Percentiles rank a stretch among this genome's conserved stretches.
Evolutionary conservation across 106 monocot species (phyloP).

Genomic region (Amphibolis antarctica): DNA sequence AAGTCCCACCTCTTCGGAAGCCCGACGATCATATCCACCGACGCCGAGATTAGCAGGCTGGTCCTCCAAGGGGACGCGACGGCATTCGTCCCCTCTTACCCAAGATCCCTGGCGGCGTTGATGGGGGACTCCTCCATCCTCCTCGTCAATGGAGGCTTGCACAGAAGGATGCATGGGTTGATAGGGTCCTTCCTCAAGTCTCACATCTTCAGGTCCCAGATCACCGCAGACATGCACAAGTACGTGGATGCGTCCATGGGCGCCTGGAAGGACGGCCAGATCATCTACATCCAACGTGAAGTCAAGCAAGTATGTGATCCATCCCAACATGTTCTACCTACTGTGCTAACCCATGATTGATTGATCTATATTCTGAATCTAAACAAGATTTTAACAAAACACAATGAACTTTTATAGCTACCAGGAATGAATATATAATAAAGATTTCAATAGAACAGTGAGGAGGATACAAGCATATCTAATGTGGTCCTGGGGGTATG

Average conservation of each 20-base stretch:
- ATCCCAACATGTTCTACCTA: too few relatives aligned
- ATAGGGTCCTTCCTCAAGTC: conserved; percentile 81
- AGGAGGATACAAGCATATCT: background rate
- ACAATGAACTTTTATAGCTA: too few relatives aligned
- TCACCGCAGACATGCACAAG: conserved; percentile 64
- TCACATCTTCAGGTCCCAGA: conserved; percentile 44
- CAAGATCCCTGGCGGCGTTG: conserved; percentile 60
- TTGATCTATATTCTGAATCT: too few relatives aligned
- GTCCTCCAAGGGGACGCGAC: conserved; percentile 67
- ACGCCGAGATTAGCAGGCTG: conserved; percentile 62
- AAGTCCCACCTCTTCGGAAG: conserved; percentile 87
- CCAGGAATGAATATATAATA: background rate
- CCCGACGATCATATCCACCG: conserved; percentile 78
- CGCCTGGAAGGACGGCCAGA: conserved; percentile 39
- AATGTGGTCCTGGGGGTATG: background rate
- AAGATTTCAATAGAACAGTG: background rate
- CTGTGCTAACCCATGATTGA: too few relatives aligned
- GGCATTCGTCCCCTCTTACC: conserved; percentile 73
- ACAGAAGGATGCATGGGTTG: conserved; percentile 64
- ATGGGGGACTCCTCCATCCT: conserved; percentile 92
- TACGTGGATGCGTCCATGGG: conserved; percentile 33
- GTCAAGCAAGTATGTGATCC: conserved; percentile 52
- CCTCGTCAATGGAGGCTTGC: conserved; percentile 61
- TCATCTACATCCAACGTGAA: conserved; percentile 54
- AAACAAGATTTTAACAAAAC: too few relatives aligned